Base-by-base conservation (phyloP, 176 grass and related monocot species). In the Aegilops speltoides region DNA sequence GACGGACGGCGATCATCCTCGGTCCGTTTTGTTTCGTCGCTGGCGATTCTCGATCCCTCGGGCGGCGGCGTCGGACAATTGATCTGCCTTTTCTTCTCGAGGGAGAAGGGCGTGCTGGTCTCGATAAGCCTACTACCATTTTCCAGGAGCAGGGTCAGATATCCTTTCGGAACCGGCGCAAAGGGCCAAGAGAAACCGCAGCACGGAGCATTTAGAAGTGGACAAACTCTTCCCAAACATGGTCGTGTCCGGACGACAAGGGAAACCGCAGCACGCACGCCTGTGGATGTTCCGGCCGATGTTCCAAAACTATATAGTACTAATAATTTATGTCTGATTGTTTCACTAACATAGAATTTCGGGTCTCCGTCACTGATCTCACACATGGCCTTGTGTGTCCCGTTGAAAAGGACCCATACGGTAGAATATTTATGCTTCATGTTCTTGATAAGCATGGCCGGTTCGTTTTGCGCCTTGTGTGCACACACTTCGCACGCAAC, bases 1-100 rank as follows among this genome's bases (percentile, higher is more conserved):
- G 89, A 70, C 69, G 40, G 10, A 43, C 40, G 64, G 31, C 77
- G 77, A 81, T 88, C 77, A 81, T 87, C 68, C 36, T 24, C 32
- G 80, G 20, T 36, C n/a, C 43, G 68, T 84, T 73, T 73, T 60
- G 33, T 76, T 74, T 7, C 16, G 50, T 54, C 50, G 23, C 26
- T 37, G 23, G 31, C 34, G 24, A 3, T 32, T 91, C 48, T 76
- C 12, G 80, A 83, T 24, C 31, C 45, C 34, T 73, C 66, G 43
- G 38, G 38, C 38, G 78, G 41, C 40, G 9, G 3, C 41, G 14
- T 8, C 38, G 88, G 78, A 83, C 41, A 83, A 78, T 72, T 32
- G 64, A 32, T 69, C 10, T 13, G 1, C 28, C 19, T 71, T 72
- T 72, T 72, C 69, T 43, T 72, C 19, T 22, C 9, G 22, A 45